Evolutionary conservation across 163 green algal species (phyloP).

Genomic region (Scenedesmus sp.): DNA sequence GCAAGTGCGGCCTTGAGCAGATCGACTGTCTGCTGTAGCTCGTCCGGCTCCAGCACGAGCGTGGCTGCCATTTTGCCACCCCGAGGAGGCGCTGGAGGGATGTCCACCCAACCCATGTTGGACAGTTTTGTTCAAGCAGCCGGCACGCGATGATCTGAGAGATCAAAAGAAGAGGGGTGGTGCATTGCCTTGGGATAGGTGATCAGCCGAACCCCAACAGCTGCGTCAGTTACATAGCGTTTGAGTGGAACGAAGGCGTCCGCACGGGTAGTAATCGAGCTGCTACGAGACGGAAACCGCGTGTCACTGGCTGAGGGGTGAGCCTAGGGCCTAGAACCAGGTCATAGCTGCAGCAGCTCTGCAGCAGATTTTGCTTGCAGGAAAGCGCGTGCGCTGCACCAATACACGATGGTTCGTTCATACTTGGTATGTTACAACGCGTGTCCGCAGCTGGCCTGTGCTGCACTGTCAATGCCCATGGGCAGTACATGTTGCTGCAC

Average conservation of each 20-base stretch:
- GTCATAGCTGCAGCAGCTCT: background rate
- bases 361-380: background rate
- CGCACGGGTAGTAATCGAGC: too few species aligned
- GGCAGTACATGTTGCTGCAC: background rate
- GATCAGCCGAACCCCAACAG: background rate
- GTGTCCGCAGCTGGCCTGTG: background rate
- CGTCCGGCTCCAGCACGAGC: slow-evolving; percentile 52
- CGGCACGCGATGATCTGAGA: background rate
- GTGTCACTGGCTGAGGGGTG: background rate
- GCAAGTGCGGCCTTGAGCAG: slow-evolving; percentile 51
- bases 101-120: slow-evolving; percentile 35
- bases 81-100: slow-evolving; percentile 11
- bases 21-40: slow-evolving; percentile 50
- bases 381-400: background rate
- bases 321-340: background rate
- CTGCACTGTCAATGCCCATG: background rate
- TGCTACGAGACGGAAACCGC: background rate
- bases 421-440: too few species aligned
- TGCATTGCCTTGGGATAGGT: background rate
- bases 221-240: background rate
- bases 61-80: slow-evolving; percentile 19
- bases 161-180: background rate
- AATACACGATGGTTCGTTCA: background rate
- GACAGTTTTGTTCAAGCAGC: background rate
- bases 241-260: background rate